phyloP scores from a whole-genome alignment of 768 basidiomycete genomes.

The Lentinula aciculospora region DNA sequence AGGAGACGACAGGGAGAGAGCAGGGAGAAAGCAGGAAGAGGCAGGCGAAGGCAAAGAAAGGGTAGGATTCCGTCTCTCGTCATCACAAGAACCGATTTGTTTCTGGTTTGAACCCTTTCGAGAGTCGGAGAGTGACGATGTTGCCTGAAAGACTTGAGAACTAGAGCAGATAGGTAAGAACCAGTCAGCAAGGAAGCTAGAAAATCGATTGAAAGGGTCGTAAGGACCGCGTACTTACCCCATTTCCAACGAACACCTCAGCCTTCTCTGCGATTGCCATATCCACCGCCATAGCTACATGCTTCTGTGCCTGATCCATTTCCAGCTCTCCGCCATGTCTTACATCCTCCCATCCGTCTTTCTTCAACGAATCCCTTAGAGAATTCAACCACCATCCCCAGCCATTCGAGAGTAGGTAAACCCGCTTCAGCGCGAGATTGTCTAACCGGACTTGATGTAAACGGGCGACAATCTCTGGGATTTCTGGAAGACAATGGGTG shows the following conservation, averaged over 20 bases:
- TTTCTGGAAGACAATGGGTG: constrained; percentile 39
- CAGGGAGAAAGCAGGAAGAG: no score
- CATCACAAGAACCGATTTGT: constrained; percentile 30
- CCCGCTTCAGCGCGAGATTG: constrained; percentile 27
- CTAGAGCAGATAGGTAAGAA: neutral
- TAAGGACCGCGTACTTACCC: constrained; percentile 15
- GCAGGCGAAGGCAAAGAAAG: no score
- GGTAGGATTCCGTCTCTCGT: neutral
- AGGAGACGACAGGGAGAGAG: no score
- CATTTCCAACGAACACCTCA: constrained; percentile 28
- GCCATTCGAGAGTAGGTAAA: constrained; percentile 50
- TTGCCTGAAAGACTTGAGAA: constrained; percentile 38
- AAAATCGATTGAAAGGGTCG: neutral
- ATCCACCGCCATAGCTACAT: constrained; percentile 21
- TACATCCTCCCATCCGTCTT: constrained; percentile 40
- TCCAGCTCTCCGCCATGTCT: constrained; percentile 33
- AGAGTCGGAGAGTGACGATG: constrained; percentile 29
- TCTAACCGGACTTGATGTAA: constrained; percentile 16
- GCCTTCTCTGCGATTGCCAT: constrained; percentile 22
- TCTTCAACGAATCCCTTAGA: constrained; percentile 29
- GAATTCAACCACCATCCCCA: constrained; percentile 35
- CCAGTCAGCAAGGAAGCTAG: neutral
- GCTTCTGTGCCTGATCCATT: constrained; percentile 15
- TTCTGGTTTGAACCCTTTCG: constrained; percentile 18
- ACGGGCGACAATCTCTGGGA: constrained; percentile 22